These are phyloP conservation scores for Leptoxyphium fumago DNA, from an alignment of 2,329 filamentous ascomycete species.

Conservation along the genomic window DNA sequence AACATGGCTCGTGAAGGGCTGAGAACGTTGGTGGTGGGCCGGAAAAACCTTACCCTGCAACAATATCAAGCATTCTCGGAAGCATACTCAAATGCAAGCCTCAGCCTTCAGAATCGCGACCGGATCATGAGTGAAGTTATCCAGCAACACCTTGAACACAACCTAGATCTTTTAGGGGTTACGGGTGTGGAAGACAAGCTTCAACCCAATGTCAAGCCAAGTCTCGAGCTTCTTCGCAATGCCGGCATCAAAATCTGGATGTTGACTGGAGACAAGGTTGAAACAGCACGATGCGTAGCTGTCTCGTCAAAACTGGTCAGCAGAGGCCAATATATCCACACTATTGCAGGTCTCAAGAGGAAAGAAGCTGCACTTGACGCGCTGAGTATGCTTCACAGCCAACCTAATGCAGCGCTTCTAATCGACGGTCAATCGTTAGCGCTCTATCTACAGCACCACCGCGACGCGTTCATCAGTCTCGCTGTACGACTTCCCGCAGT, in stretches of 20 bases:
- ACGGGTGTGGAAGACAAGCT: constrained; percentile 96
- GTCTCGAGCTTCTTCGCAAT: constrained; percentile 84
- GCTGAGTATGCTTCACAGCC: constrained; percentile 75
- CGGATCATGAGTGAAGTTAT: constrained; percentile 67
- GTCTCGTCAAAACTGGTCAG: constrained; percentile 89
- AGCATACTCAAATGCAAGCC: constrained; percentile 62
- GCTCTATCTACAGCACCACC: constrained; percentile 69
- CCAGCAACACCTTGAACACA: constrained; percentile 65
- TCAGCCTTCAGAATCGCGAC: constrained; percentile 69
- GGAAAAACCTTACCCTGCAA: constrained; percentile 63
- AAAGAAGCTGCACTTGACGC: constrained; percentile 78
- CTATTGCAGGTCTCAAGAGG: constrained; percentile 58
- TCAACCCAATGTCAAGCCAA: constrained; percentile 89
- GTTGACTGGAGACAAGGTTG: constrained; percentile 96
- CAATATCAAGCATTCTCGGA: constrained; percentile 70
- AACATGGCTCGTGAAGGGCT: constrained; percentile 98
- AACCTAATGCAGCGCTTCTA: constrained; percentile 71
- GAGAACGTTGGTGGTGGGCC: constrained; percentile 85
- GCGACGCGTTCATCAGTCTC: constrained; percentile 70
- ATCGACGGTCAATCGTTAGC: constrained; percentile 88
- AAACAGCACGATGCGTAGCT: constrained; percentile 91
- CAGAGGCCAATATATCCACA: constrained; percentile 89
- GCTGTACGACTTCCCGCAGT: constrained; percentile 83
- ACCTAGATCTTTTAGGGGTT: constrained; percentile 87
- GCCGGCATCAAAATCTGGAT: constrained; percentile 99